Base-by-base conservation (phyloP, 2,329 filamentous ascomycete genomes). In the Penicillium sp. region DNA sequence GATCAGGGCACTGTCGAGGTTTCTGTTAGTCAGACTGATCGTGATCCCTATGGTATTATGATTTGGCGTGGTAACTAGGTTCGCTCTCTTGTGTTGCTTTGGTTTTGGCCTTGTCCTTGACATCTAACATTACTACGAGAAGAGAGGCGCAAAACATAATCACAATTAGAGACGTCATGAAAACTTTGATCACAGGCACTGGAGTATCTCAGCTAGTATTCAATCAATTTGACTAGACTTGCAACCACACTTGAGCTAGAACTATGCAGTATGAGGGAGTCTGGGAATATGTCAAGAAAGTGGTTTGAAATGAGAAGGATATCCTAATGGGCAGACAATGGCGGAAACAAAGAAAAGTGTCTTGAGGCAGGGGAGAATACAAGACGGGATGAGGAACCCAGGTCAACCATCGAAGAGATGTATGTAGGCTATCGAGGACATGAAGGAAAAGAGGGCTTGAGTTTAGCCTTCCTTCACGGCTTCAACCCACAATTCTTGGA, bases 21-120 rank as follows among this genome's bases (percentile, higher is more conserved):
- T 14, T 73, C 87, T 55, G 84, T 95, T 47, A 97, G 92, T 73
- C 81, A 89, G 71, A 81, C 81, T 42, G 94, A 99, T 75, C 81
- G 85, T 57, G 94, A 99, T 80, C 94, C 94, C 0, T 99, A 92
- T 75, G 87, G 88, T 50, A 89, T 97, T 57, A 81, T 90, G 67
- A 67, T 79, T 31, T 63, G 66, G 58, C 62, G 57, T 4, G 53
- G 53, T 13, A 34, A 55, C 20, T 55, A 55, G 48, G 2, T 18
- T 22, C 16, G 16, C 11, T 39, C n/a, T 38, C 31, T 10, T 26
- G n/a, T n/a, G 26, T 29, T 29, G 26, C 26, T 9, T 10, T 10
- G 26, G 26, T 26, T 26, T 37, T 43, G 14, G 13, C 9, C 43
- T 24, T 34, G 29, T 2, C 7, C 39, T 22, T 34, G 20, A 22